phyloP scores from a whole-genome alignment of 768 basidiomycete species.

The Mycena capillaripes region DNA sequence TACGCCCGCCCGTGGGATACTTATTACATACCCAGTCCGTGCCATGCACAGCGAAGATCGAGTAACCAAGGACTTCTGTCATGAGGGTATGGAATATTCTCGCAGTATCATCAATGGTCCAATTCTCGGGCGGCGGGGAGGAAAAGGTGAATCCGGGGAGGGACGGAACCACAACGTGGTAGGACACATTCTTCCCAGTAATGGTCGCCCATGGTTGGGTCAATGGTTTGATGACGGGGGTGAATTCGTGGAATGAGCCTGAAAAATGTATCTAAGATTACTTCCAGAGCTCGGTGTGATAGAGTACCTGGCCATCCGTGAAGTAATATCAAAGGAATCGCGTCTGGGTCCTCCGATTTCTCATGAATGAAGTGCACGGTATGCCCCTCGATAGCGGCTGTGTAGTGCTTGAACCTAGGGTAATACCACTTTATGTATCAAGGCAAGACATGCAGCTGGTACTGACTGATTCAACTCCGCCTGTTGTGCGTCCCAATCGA shows the following conservation, averaged over 20 bases:
- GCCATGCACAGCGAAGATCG: background rate
- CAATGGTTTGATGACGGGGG: background rate
- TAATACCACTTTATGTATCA: background rate
- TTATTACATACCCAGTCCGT: background rate
- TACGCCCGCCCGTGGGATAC: background rate
- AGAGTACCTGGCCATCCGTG: background rate
- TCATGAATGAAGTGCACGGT: background rate
- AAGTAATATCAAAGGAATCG: background rate
- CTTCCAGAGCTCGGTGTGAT: background rate
- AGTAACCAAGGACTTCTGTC: background rate
- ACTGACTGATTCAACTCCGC: conserved; percentile 3
- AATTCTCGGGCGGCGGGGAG: background rate
- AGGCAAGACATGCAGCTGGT: background rate
- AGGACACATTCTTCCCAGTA: background rate
- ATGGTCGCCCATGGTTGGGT: background rate
- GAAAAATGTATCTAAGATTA: background rate
- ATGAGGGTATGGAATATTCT: background rate
- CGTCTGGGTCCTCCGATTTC: background rate
- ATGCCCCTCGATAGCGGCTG: background rate
- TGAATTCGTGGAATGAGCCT: conserved; percentile 1
- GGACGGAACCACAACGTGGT: background rate
- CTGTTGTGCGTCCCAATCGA: background rate
- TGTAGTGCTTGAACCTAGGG: background rate
- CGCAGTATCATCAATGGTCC: background rate
- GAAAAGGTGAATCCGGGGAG: background rate